Evolutionary conservation across 2,329 filamentous ascomycete genomes (phyloP), one percentile per base, ranked within the genome.

Genomic region (Sarocladium kiliense): DNA sequence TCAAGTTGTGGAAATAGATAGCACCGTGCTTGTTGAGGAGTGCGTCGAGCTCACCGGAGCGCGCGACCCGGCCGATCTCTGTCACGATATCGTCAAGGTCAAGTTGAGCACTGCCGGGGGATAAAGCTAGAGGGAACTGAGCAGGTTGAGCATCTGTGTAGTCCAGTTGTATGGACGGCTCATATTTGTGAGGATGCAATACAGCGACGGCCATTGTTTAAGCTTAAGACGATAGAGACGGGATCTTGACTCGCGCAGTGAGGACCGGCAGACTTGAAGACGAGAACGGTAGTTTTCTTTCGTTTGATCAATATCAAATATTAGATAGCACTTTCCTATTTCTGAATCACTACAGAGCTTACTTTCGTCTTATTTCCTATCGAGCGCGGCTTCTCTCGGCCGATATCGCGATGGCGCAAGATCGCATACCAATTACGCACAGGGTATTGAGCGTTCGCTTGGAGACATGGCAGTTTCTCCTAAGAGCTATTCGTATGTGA

Each of bases 1-100:
- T 67, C 10, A 70, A 58, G 1, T 68, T 66, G 1, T 66, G 64
- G 21, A 72, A 62, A 18, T 71, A 55, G 5, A 69, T 42, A 5
- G 68, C 69, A 19, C 69, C 69, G 0, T 72, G 69, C 19, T 59
- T 51, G 16, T 60, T 59, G 10, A 66, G 53, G 2, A 65, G 56
- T 3, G 57, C 44, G n/a, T 61, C 57, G 2, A 71, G 47, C 18
- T 63, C 56, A 2, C 68, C 67, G 1, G 65, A 66, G 12, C 36
- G 36, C 12, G 5, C 16, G 9, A 39, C 12, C 5, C 36, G 36
- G 16, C 6, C 5, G 36, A 19, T 39, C 18, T 39, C 36, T 9
- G 5, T 16, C 12, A 39, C 36, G 36, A 39, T 39, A n/a, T 39
- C 36, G 36, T 39, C 36, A 19, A 39, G 36, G 6, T 19, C 18